These are phyloP conservation scores for Myriosclerotinia curreyana DNA, from an alignment of 2,329 filamentous ascomycete species.

Conservation along the genomic window DNA sequence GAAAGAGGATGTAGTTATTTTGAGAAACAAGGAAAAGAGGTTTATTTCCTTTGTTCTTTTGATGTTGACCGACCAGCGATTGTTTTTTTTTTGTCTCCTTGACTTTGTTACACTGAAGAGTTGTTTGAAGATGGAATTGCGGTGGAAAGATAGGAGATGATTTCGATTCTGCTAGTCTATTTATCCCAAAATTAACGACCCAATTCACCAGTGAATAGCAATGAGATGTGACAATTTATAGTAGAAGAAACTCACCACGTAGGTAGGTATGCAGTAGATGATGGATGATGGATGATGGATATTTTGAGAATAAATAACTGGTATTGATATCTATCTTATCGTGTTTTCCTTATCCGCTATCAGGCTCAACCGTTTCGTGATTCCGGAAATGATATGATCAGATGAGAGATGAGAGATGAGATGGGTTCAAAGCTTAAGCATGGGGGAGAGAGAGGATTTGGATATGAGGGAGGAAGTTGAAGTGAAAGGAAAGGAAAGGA, in stretches of 20 bases:
- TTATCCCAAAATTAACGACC: neutral
- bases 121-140: neutral
- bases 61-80: neutral
- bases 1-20: slow-evolving; percentile 10
- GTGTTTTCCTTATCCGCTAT: too few relatives aligned
- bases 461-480: too few relatives aligned
- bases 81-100: slow-evolving; percentile 2
- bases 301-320: too few relatives aligned
- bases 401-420: too few relatives aligned
- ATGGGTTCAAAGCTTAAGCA: too few relatives aligned
- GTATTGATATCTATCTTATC: too few relatives aligned
- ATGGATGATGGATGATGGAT: neutral
- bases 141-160: neutral
- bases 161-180: neutral
- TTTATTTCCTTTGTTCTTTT: slow-evolving; percentile 2
- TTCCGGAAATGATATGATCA: too few relatives aligned
- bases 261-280: neutral
- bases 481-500: too few relatives aligned
- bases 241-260: neutral
- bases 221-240: neutral
- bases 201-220: neutral
- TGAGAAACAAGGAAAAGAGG: slow-evolving; percentile 8
- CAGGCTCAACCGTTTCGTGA: too few relatives aligned
- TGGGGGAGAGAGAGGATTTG: too few relatives aligned
- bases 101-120: neutral